phyloP scores from a whole-genome alignment of 768 basidiomycete species.

The Mycena metata region DNA sequence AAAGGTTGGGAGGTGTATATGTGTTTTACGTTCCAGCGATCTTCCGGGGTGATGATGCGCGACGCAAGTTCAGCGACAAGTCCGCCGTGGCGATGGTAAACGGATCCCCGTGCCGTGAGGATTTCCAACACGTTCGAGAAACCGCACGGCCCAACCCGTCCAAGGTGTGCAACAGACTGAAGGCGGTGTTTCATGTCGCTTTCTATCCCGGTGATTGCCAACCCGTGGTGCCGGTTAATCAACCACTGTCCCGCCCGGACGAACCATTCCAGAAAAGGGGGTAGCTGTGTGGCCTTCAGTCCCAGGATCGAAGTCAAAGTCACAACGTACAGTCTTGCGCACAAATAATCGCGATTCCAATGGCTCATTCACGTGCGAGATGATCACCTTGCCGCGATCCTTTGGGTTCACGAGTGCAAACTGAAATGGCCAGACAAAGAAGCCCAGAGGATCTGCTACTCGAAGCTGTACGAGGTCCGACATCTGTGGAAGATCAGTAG shows the following conservation, averaged over 20 bases:
- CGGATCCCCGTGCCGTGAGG: neutral
- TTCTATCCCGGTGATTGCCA: neutral
- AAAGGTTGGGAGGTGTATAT: too few relatives aligned
- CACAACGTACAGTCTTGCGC: neutral
- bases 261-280: neutral
- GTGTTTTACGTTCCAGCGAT: neutral
- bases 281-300: neutral
- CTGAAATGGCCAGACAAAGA: too few relatives aligned
- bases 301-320: neutral
- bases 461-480: neutral
- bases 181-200: neutral
- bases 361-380: neutral
- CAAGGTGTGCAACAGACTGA: neutral
- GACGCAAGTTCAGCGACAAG: neutral
- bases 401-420: neutral
- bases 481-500: neutral
- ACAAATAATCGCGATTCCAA: neutral
- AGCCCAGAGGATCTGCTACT: too few relatives aligned
- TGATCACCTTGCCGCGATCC: neutral
- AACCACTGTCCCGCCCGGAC: too few relatives aligned
- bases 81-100: neutral
- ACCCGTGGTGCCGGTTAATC: too few relatives aligned
- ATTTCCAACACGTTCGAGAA: neutral
- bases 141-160: neutral
- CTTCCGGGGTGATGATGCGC: neutral